Evolutionary conservation across 306 rosid genomes (phyloP).

Genomic region (Spatholobus suberectus): DNA sequence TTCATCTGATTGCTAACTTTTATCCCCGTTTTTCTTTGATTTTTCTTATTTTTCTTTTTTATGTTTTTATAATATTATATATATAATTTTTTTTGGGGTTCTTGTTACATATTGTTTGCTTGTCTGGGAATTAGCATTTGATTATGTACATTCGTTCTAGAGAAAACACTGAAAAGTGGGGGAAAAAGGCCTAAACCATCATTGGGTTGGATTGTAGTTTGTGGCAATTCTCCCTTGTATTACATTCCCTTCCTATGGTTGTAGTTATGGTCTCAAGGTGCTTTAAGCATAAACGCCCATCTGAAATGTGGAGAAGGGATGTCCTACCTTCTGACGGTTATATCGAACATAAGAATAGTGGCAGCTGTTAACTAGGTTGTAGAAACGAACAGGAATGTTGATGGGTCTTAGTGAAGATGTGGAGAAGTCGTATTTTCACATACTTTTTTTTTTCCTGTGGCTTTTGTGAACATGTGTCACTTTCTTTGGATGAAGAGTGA

Average conservation of each 20-base stretch:
- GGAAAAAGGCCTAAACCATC: conserved; percentile 38
- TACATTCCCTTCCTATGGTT: neutral
- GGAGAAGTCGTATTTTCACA: too few relatives aligned
- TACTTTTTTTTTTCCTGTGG: too few relatives aligned
- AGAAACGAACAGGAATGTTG: neutral
- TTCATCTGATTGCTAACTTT: conserved; percentile 45
- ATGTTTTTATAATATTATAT: conserved; percentile 27
- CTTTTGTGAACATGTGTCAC: too few relatives aligned
- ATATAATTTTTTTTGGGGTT: conserved; percentile 13
- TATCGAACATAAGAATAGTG: neutral
- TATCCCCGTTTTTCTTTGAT: neutral
- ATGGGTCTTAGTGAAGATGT: too few relatives aligned
- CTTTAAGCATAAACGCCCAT: neutral
- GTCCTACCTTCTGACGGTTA: neutral
- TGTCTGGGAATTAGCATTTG: conserved; percentile 56
- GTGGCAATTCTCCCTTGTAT: neutral
- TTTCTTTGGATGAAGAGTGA: too few relatives aligned
- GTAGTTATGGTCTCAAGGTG: neutral
- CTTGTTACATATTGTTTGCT: conserved; percentile 52
- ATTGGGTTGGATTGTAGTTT: conserved; percentile 23
- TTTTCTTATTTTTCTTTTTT: conserved; percentile 14
- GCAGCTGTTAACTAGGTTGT: neutral
- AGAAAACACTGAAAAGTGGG: conserved; percentile 41
- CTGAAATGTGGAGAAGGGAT: conserved; percentile 9
- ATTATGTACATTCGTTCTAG: conserved; percentile 79